A percentile compares a stretch with the other conserved stretches of the same genome.
Evolutionary conservation across 2,329 filamentous ascomycete species (phyloP).

Genomic region (Hypoxylon sp.): DNA sequence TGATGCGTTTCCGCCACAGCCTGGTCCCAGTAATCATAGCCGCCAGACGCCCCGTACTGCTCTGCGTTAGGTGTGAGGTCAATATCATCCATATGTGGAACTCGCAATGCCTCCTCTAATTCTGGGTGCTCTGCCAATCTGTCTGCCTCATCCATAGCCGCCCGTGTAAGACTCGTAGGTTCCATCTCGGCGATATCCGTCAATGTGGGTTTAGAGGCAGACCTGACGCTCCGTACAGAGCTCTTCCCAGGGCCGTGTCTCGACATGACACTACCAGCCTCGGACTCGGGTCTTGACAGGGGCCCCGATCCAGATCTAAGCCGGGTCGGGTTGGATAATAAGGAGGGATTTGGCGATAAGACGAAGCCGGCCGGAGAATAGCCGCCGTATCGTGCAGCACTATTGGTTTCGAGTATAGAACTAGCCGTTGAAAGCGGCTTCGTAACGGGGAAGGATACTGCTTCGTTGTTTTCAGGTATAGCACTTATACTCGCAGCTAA

Average conservation of each 20-base stretch:
- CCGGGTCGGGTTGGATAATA: conserved; percentile 59
- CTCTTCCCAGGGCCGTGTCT: conserved; percentile 64
- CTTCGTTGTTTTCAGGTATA: conserved; percentile 44
- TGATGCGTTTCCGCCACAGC: conserved; percentile 35
- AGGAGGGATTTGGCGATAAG: conserved; percentile 71
- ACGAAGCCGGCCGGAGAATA: conserved; percentile 75
- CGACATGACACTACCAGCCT: conserved; percentile 52
- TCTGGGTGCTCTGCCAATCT: conserved; percentile 48
- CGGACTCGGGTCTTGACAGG: conserved; percentile 53
- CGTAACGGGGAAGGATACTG: conserved; percentile 48
- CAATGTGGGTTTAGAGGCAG: conserved; percentile 58
- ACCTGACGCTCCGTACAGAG: conserved; percentile 60
- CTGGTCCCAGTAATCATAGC: conserved; percentile 46
- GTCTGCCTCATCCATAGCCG: conserved; percentile 64
- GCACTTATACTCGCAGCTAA: conserved; percentile 58
- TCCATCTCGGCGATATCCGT: conserved; percentile 67
- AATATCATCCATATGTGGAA: conserved; percentile 39
- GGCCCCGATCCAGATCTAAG: conserved; percentile 64
- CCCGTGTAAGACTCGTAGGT: conserved; percentile 58
- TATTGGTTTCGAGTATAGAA: conserved; percentile 77
- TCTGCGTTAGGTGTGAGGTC: conserved; percentile 44
- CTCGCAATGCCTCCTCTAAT: conserved; percentile 47
- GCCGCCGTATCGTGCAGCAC: conserved; percentile 70
- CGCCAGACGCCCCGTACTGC: conserved; percentile 35
- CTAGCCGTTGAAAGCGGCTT: conserved; percentile 58